Evolutionary conservation across 345 rosid species (phyloP).

Genomic region (Arabidopsis thaliana): DNA sequence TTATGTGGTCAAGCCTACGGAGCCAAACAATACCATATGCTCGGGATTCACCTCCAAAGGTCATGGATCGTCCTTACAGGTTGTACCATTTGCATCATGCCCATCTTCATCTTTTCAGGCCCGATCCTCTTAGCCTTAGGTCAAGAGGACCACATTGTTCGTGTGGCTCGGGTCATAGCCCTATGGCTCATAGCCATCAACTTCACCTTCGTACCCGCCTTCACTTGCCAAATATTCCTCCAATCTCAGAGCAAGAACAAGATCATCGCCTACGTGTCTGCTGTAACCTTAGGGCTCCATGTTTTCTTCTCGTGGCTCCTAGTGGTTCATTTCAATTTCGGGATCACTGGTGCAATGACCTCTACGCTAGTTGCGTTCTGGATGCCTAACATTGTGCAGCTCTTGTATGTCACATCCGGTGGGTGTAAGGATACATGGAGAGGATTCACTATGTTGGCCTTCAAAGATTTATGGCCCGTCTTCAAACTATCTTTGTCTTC

Average conservation of each 20-base stretch:
- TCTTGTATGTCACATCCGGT: slow-evolving; percentile 58
- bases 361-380: slow-evolving; percentile 71
- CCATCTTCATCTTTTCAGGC: slow-evolving; percentile 57
- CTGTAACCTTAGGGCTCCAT: slow-evolving; percentile 53
- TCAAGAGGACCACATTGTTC: slow-evolving; percentile 56
- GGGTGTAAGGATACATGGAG: slow-evolving; percentile 75
- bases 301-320: slow-evolving; percentile 69
- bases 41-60: slow-evolving; percentile 80
- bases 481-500: slow-evolving; percentile 75
- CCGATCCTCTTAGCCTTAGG: slow-evolving; percentile 63
- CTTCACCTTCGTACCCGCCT: slow-evolving; percentile 53
- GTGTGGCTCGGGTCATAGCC: slow-evolving; percentile 54
- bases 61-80: slow-evolving; percentile 68
- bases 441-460: slow-evolving; percentile 64
- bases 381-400: slow-evolving; percentile 77
- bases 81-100: slow-evolving; percentile 53
- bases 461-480: slow-evolving; percentile 69
- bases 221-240: slow-evolving; percentile 80
- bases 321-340: slow-evolving; percentile 55
- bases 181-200: slow-evolving; percentile 59
- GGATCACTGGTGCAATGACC: slow-evolving; percentile 67
- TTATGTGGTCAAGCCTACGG: slow-evolving; percentile 87
- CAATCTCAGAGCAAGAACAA: slow-evolving; percentile 84
- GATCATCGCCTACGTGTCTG: slow-evolving; percentile 70
- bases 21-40: slow-evolving; percentile 81